These are phyloP conservation scores for Rosa chinensis DNA, from an alignment of 306 rosid genomes.

Conservation along the genomic window DNA sequence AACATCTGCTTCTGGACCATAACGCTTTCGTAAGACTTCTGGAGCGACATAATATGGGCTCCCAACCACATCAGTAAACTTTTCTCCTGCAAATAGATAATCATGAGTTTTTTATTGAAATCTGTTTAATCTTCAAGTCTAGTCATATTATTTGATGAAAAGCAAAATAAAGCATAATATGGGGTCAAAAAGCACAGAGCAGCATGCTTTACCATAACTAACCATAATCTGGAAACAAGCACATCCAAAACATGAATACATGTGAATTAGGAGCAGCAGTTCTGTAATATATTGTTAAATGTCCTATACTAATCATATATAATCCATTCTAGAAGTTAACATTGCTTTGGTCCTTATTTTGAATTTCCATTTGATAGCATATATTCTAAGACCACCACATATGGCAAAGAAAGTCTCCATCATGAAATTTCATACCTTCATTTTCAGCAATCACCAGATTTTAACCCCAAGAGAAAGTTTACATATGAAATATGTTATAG, in stretches of 20 bases:
- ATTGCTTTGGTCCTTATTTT: background rate
- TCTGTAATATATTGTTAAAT: background rate
- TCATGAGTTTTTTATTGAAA: slow-evolving; percentile 15
- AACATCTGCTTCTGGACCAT: slow-evolving; percentile 97
- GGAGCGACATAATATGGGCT: slow-evolving; percentile 99
- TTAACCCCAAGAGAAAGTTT: background rate
- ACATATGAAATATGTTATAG: background rate
- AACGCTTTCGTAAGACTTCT: slow-evolving; percentile 82
- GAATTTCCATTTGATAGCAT: background rate
- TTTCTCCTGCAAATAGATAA: slow-evolving; percentile 62
- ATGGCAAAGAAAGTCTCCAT: background rate
- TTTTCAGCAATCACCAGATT: background rate
- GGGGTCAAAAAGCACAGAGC: slow-evolving; percentile 1
- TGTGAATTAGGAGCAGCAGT: background rate
- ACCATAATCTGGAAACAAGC: background rate
- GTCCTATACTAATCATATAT: background rate
- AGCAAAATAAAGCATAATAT: slow-evolving; percentile 7
- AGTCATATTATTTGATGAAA: slow-evolving; percentile 23
- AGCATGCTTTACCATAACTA: background rate
- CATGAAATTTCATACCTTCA: background rate
- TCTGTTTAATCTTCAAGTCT: slow-evolving; percentile 11
- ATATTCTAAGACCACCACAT: background rate
- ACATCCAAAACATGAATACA: background rate
- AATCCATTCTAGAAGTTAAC: background rate
- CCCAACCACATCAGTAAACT: slow-evolving; percentile 86